These are phyloP conservation scores for Clavaria fumosa DNA, from an alignment of 768 basidiomycete species.

Conservation along the genomic window DNA sequence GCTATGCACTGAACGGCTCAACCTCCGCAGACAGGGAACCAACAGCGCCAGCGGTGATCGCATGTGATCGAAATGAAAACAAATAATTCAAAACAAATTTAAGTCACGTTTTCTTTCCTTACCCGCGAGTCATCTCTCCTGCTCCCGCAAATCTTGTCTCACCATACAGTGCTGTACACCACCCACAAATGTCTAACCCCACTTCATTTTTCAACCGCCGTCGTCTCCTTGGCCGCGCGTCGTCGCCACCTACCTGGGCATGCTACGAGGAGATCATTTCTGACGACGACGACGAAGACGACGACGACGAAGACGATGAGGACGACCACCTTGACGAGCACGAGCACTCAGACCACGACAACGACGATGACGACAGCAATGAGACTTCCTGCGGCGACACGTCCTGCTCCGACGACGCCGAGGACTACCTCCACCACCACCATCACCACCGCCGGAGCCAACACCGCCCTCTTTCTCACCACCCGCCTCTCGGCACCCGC, in stretches of 20 bases:
- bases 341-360: too few species aligned
- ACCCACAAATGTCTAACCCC: too few species aligned
- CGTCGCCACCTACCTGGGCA: constrained; percentile 77
- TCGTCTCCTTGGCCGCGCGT: constrained; percentile 63
- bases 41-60: not conserved
- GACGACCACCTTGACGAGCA: too few species aligned
- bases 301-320: constrained; percentile 47
- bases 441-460: too few species aligned
- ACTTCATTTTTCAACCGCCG: constrained; percentile 48
- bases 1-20: not conserved
- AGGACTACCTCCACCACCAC: constrained; percentile 46
- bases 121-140: not conserved
- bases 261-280: constrained; percentile 83
- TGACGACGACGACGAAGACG: constrained; percentile 43
- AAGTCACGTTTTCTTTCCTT: not conserved
- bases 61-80: not conserved
- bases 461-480: too few species aligned
- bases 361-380: constrained; percentile 43
- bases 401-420: constrained; percentile 67
- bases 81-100: not conserved
- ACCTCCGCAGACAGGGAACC: not conserved
- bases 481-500: too few species aligned
- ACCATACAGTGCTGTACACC: too few species aligned
- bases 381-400: constrained; percentile 32
- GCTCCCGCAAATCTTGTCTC: not conserved